A percentile compares a stretch with the other conserved stretches of the same genome.
These are phyloP conservation scores for Moniliophthora roreri DNA, from an alignment of 1,284 basidiomycete species.

Conservation along the genomic window DNA sequence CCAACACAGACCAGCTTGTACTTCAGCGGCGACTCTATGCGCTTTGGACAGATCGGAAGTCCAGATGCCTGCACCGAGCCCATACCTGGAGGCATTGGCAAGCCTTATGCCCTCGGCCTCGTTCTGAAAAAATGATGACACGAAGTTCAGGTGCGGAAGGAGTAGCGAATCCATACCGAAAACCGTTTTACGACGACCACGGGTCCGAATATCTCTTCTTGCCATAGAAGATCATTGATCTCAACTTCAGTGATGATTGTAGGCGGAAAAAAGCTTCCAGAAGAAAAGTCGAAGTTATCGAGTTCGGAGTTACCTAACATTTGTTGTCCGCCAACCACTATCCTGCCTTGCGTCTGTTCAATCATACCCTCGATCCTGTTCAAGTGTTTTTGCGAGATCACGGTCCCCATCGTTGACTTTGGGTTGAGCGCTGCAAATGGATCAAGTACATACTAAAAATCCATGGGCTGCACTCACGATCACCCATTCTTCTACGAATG, in stretches of 20 bases:
- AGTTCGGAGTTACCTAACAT: constrained; percentile 59
- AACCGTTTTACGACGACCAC: constrained; percentile 73
- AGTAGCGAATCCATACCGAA: constrained; percentile 37
- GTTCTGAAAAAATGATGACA: constrained; percentile 34
- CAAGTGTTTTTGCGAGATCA: constrained; percentile 68
- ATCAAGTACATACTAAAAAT: constrained; percentile 1
- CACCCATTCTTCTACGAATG: constrained; percentile 69
- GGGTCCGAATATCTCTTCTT: constrained; percentile 81
- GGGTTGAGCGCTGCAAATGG: constrained; percentile 59
- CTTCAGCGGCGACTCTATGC: constrained; percentile 64
- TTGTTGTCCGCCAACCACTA: constrained; percentile 65
- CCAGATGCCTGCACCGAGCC: constrained; percentile 81
- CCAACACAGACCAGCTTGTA: constrained; percentile 80
- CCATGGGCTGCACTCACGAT: constrained; percentile 52
- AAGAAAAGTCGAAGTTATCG: constrained; percentile 67
- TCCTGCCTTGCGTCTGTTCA: constrained; percentile 42
- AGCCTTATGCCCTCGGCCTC: constrained; percentile 66
- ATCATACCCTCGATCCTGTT: constrained; percentile 63
- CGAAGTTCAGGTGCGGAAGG: background rate
- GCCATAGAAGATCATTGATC: constrained; percentile 66
- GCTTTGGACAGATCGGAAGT: constrained; percentile 70
- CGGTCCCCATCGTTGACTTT: constrained; percentile 70
- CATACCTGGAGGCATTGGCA: constrained; percentile 78
- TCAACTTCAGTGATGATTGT: constrained; percentile 68
- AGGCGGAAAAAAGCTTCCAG: constrained; percentile 74